Evolutionary conservation across 1,284 basidiomycete genomes (phyloP), one percentile per base, ranked within the genome.

Genomic region (Boletus calvinii): DNA sequence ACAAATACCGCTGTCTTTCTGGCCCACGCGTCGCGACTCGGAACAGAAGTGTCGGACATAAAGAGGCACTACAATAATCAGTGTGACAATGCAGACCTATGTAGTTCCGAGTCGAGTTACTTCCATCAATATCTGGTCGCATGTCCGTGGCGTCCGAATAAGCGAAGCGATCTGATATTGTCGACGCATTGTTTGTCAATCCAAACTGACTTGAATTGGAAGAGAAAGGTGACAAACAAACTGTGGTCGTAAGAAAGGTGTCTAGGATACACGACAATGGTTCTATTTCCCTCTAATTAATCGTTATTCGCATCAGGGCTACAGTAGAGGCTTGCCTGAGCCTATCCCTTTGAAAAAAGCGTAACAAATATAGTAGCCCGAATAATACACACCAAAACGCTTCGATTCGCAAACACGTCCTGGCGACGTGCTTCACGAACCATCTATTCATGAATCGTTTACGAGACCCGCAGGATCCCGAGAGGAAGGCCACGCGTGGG

Each of bases 201-300:
- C 42, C 15, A 54, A 47, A 39, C n/a, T 32, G 26, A 47, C 20
- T 46, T 18, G 39, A 44, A 48, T 52, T 51, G 35, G 29, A 32
- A n/a, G n/a, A 35, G 29, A 54, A 44, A 26, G 6, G 30, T 17
- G 26, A 10, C 2, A 22, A 52, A 49, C 35, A 42, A 63, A 44
- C 2, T 10, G 24, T 15, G 18, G 34, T 51, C 45, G 50, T 65
- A 53, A 40, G 48, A 36, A 50, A 37, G 40, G 17, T 20, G 24
- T 54, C 30, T 67, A 68, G 42, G 51, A 61, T 64, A 64, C 65
- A 63, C 18, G 47, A 37, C 57, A n/a, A 22, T 54, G 20, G 46
- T 43, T 64, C 59, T 66, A 62, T 34, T 46, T 30, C 39, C 31
- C 6, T 41, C 50, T 59, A 46, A 45, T 15, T 36, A 36, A 50